Percentiles rank a stretch among this genome's conserved stretches.
These are phyloP conservation scores for Termitomyces sp. DNA, from an alignment of 768 basidiomycete genomes.

Conservation along the genomic window DNA sequence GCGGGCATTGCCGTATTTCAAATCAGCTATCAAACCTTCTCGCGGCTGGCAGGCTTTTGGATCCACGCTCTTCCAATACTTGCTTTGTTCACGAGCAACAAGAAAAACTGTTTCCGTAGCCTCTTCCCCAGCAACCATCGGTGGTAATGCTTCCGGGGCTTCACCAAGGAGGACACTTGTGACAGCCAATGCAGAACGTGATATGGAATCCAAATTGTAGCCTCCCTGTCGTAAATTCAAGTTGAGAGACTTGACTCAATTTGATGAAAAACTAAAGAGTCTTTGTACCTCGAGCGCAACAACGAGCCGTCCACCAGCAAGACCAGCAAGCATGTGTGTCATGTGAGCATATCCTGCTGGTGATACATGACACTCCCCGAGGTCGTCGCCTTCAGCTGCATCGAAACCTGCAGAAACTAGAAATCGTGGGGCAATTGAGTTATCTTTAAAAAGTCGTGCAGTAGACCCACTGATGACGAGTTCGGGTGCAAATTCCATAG, in stretches of 20 bases:
- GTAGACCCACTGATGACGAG: constrained; percentile 81
- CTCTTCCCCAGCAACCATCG: constrained; percentile 69
- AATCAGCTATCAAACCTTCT: constrained; percentile 48
- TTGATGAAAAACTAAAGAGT: not conserved
- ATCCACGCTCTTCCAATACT: constrained; percentile 86
- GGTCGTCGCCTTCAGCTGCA: constrained; percentile 87
- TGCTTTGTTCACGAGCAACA: constrained; percentile 82
- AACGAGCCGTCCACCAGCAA: constrained; percentile 85
- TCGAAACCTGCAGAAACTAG: constrained; percentile 98
- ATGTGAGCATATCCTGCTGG: constrained; percentile 96
- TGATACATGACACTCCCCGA: constrained; percentile 88
- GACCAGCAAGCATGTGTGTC: constrained; percentile 91
- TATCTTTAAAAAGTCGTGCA: not conserved
- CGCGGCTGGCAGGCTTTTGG: constrained; percentile 78
- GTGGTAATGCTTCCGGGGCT: constrained; percentile 67
- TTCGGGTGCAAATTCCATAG: constrained; percentile 93
- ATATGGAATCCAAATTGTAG: constrained; percentile 88
- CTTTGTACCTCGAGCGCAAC: constrained; percentile 83
- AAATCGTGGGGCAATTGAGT: constrained; percentile 1
- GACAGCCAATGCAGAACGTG: constrained; percentile 83
- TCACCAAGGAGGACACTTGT: constrained; percentile 86
- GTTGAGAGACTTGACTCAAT: not conserved
- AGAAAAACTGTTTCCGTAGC: constrained; percentile 90
- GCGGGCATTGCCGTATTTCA: not conserved
- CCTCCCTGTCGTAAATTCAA: constrained; percentile 61